Percentiles rank a stretch among this genome's conserved stretches.
Conservation (phyloP, 2,329 filamentous ascomycete species). For the Arthrocladium fulminans region DNA sequence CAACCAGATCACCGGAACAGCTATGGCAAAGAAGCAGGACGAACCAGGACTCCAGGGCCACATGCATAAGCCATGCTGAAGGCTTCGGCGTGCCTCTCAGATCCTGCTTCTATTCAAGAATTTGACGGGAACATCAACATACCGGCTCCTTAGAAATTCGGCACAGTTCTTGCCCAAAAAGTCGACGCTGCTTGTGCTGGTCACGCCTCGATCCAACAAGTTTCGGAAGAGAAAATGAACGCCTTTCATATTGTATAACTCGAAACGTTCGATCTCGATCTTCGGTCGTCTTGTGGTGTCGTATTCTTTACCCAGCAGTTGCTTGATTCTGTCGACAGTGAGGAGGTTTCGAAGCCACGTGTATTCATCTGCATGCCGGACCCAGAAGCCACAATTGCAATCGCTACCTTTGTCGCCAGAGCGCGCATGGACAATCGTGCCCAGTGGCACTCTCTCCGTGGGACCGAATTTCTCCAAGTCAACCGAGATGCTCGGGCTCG, state of each 20-base stretch:
- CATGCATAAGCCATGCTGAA: neutral
- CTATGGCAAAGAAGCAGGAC: no score
- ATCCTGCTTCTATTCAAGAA: constrained; percentile 26
- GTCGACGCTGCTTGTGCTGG: constrained; percentile 29
- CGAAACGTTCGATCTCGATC: constrained; percentile 37
- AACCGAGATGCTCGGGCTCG: constrained; percentile 17
- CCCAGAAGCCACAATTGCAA: constrained; percentile 32
- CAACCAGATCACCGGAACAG: no score
- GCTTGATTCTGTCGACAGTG: constrained; percentile 18
- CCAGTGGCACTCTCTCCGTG: constrained; percentile 25
- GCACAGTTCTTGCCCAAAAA: constrained; percentile 35
- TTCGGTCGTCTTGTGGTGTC: constrained; percentile 19
- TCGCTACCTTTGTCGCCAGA: constrained; percentile 31
- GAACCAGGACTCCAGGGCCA: no score
- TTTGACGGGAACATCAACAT: constrained; percentile 30
- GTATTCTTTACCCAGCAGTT: constrained; percentile 33
- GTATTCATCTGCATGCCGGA: constrained; percentile 25
- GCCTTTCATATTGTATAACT: constrained; percentile 35
- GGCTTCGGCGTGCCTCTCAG: constrained; percentile 14
- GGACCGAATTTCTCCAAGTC: constrained; percentile 24
- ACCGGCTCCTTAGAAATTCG: constrained; percentile 29
- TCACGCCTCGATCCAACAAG: constrained; percentile 30
- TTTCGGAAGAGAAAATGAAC: constrained; percentile 35
- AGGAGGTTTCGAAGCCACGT: constrained; percentile 24
- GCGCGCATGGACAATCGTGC: constrained; percentile 28